These are phyloP conservation scores for Kitagawia praeruptora DNA, from an alignment of 129 eudicot species.

Conservation along the genomic window DNA sequence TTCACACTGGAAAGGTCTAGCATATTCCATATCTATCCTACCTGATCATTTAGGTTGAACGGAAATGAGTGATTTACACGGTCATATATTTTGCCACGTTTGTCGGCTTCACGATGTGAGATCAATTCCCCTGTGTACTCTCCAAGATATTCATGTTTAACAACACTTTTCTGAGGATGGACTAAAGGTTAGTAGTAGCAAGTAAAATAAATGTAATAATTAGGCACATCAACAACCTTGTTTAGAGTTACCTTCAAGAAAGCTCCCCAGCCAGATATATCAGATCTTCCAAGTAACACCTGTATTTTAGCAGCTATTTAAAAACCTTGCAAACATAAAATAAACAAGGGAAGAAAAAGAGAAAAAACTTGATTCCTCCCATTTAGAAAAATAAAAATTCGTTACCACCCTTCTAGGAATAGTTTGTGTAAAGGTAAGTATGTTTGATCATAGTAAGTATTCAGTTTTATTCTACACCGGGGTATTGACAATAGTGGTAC, in stretches of 20 bases:
- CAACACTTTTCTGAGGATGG: conserved; percentile 55
- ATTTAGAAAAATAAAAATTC: not conserved
- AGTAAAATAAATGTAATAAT: conserved; percentile 11
- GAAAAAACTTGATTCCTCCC: not conserved
- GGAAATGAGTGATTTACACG: conserved; percentile 92
- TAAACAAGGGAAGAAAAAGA: not conserved
- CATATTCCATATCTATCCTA: conserved; percentile 3
- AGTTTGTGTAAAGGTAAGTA: not conserved
- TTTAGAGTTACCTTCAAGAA: conserved; percentile 66
- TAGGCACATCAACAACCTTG: not conserved
- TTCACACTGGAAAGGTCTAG: not conserved
- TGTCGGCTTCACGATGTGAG: conserved; percentile 98
- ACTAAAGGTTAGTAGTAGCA: not conserved
- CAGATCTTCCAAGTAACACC: conserved; percentile 96
- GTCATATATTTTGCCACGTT: conserved; percentile 96
- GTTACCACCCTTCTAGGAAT: not conserved
- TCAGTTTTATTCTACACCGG: not conserved
- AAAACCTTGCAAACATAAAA: not conserved
- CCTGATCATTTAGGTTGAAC: conserved; percentile 93
- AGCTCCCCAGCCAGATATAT: conserved; percentile 99
- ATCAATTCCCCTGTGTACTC: conserved; percentile 97
- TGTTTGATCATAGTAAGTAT: not conserved
- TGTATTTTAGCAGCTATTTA: conserved; percentile 19
- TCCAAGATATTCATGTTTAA: conserved; percentile 94
- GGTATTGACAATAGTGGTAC: not conserved